Conservation (phyloP, 306 rosid species). For the Abrus pulchellus region DNA sequence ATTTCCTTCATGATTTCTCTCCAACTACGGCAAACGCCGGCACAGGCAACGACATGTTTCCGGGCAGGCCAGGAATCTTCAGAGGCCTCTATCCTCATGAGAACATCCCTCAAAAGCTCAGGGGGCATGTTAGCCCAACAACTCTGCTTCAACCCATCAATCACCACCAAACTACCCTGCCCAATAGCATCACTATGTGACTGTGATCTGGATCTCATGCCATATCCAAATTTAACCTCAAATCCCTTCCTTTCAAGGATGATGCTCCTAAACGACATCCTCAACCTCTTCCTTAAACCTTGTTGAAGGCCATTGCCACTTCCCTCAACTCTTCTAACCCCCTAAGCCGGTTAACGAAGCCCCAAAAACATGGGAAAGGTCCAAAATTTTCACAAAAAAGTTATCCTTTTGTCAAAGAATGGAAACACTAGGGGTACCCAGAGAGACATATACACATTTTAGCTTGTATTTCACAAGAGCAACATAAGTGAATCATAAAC, state of each 20-base stretch:
- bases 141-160: slow-evolving; percentile 87
- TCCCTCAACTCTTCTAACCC: slow-evolving; percentile 34
- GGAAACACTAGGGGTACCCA: slow-evolving; percentile 6
- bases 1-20: slow-evolving; percentile 86
- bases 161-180: slow-evolving; percentile 52
- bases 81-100: slow-evolving; percentile 85
- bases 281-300: slow-evolving; percentile 16
- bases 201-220: slow-evolving; percentile 86
- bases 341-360: slow-evolving; percentile 6
- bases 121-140: slow-evolving; percentile 97
- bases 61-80: slow-evolving; percentile 88
- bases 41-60: slow-evolving; percentile 81
- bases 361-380: slow-evolving; percentile 20
- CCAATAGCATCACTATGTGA: slow-evolving; percentile 67
- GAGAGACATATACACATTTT: slow-evolving; percentile 1
- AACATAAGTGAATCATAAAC: neutral
- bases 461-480: neutral
- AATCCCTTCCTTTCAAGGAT: slow-evolving; percentile 76
- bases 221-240: slow-evolving; percentile 74
- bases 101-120: slow-evolving; percentile 91
- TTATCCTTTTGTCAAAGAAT: slow-evolving; percentile 1
- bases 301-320: slow-evolving; percentile 28
- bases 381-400: neutral
- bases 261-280: slow-evolving; percentile 83
- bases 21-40: slow-evolving; percentile 96